Base-by-base conservation (phyloP, 2,329 filamentous ascomycete species). In the Ophiostoma himal-ulmi region DNA sequence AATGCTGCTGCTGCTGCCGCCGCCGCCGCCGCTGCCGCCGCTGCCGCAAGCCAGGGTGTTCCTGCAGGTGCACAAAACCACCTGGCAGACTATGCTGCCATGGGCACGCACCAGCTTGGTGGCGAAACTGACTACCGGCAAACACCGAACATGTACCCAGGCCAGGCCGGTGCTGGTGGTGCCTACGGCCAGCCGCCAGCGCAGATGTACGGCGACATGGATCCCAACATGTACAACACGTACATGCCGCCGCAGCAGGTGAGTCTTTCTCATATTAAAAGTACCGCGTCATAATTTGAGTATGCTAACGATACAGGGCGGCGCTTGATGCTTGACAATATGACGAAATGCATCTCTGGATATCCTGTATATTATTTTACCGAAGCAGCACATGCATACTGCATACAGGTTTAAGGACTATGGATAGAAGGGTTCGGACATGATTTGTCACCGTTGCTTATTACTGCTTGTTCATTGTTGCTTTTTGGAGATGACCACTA, bases 211-310 rank as follows among this genome's bases (percentile, higher is more conserved):
- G 85, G 89, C 70, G 89, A 91, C 70, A 89, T 94, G 80, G 89
- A 92, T 73, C 88, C 75, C 8, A 75, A 88, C 73, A 97, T 97
- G 85, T 98, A 98, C 75, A 86, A 86, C 54, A 96, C 96, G 78
- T 86, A 89, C 17, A 92, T 97, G 86, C 89, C 91, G 75, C 87
- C 91, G 74, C 93, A 96, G 79, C 92, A 93, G 83, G 92, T 94
- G 84, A 78, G 86, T 80, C n/a, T 30, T 30, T n/a, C 1, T 5
- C 1, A 10, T 34, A 34, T 57, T 13, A 20, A 13, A 7, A n/a
- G n/a, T 57, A 4, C 5, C 11, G 13, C n/a, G n/a, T 10, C n/a
- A 11, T 6, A 5, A 54, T 22, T 6, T 2, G 26, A 48, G n/a
- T 6, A 30, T 37, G 34, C 60, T 65, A n/a, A 65, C 60, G 5